Evolutionary conservation across 805 yeast genomes (phyloP).

Genomic region (Cyberlindnera xishuangbannaensis): DNA sequence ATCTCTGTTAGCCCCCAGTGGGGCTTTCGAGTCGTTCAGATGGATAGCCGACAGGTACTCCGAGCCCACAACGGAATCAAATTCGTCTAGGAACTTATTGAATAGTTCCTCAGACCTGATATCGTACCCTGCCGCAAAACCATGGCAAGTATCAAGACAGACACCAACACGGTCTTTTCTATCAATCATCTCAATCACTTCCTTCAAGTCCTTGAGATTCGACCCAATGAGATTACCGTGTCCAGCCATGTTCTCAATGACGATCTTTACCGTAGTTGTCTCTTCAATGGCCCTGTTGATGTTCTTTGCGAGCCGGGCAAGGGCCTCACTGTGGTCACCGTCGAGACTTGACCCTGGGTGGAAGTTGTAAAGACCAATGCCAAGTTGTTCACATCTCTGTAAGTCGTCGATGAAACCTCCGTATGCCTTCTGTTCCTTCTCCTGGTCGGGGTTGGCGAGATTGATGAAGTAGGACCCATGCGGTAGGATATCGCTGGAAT

Average conservation of each 20-base stretch:
- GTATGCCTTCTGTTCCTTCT: slow-evolving; percentile 69
- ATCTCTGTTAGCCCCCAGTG: slow-evolving; percentile 83
- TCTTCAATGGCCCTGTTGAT: slow-evolving; percentile 72
- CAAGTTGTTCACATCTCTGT: slow-evolving; percentile 76
- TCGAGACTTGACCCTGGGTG: slow-evolving; percentile 89
- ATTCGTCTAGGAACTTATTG: slow-evolving; percentile 65
- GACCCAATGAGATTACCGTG: slow-evolving; percentile 90
- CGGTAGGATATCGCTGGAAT: slow-evolving; percentile 63
- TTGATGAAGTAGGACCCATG: slow-evolving; percentile 95
- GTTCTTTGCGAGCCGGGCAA: slow-evolving; percentile 65
- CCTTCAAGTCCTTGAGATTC: slow-evolving; percentile 63
- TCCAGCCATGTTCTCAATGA: slow-evolving; percentile 97
- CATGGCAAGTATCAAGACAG: slow-evolving; percentile 93
- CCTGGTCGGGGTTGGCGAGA: slow-evolving; percentile 83
- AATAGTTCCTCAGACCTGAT: slow-evolving; percentile 54
- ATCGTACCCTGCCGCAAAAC: slow-evolving; percentile 96
- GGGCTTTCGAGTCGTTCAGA: slow-evolving; percentile 92
- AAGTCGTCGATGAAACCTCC: slow-evolving; percentile 82
- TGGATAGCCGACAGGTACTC: slow-evolving; percentile 77
- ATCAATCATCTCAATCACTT: slow-evolving; percentile 72
- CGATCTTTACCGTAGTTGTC: slow-evolving; percentile 78
- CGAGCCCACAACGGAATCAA: slow-evolving; percentile 69
- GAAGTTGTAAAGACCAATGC: slow-evolving; percentile 82
- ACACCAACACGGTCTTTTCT: slow-evolving; percentile 87
- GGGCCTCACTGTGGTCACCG: slow-evolving; percentile 60